Base-by-base conservation (phyloP, 176 grass and related monocot genomes). In the Areca catechu region DNA sequence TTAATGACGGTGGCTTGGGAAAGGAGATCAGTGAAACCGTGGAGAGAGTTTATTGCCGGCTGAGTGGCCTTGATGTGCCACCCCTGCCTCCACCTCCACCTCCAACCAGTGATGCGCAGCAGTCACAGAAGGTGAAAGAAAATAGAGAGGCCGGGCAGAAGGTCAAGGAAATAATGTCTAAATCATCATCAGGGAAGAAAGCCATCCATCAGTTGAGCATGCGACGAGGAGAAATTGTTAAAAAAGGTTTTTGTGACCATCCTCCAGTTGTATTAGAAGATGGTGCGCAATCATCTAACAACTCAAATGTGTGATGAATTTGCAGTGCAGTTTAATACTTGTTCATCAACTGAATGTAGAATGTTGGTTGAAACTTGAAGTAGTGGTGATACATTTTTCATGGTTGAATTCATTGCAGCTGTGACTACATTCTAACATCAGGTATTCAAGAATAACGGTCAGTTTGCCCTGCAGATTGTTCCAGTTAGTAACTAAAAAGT, bases 1-100 rank as follows among this genome's bases (percentile, higher is more conserved):
- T 90, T 4, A 83, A 84, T 47, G 74, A 68, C 17, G 78, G 53
- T 1, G 81, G 76, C 55, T 84, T 98, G 43, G 94, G 94, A 28
- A 92, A 83, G 67, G 93, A 92, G 25, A 92, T 98, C 58, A 92
- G 78, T 0, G 73, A 85, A 19, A 89, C 84, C 9, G 84, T 98
- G 29, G 93, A 92, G 73, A 88, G 72, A 80, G 93, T 91, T 18
- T 98, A 82, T 73, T 83, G 55, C 54, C 72, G 73, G 24, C 79
- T 98, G 28, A 83, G 69, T 12, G 81, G 88, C 14, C 72, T 64
- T 0, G 60, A 79, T 16, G 60, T 59, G 47, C 66, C 71, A 65
- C 56, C 29, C 49, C 21, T 76, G 16, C 20, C 17, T 50, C 53
- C 19, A 29, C 63, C 60, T 55, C 71, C 5, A 15, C 60, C 28